Percentiles rank a stretch among this genome's conserved stretches.
These are phyloP conservation scores for Nigrograna mackinnonii DNA, from an alignment of 2,329 filamentous ascomycete genomes.

Conservation along the genomic window DNA sequence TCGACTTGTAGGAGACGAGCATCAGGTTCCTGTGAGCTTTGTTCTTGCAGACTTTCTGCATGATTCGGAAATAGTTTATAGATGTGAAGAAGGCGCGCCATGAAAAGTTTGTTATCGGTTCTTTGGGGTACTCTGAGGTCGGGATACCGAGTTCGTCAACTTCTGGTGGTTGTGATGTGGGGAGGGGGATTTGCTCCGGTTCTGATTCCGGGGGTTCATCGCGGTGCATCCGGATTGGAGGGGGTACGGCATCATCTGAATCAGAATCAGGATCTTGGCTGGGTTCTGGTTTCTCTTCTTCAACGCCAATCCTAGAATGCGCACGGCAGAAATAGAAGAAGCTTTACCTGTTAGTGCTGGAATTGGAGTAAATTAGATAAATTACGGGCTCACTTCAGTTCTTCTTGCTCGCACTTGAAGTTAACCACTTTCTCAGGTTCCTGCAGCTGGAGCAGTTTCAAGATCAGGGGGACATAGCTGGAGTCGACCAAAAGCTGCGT, in stretches of 20 bases:
- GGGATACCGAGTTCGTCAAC: slow-evolving; percentile 91
- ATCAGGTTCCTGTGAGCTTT: slow-evolving; percentile 94
- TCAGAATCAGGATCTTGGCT: slow-evolving; percentile 33
- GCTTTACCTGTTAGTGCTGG: slow-evolving; percentile 50
- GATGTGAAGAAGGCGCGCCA: slow-evolving; percentile 93
- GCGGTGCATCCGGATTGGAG: slow-evolving; percentile 70
- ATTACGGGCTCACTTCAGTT: slow-evolving; percentile 67
- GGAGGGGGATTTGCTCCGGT: slow-evolving; percentile 9
- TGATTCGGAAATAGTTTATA: slow-evolving; percentile 92
- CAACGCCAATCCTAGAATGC: slow-evolving; percentile 63
- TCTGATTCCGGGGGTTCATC: slow-evolving; percentile 29
- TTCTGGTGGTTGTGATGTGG: slow-evolving; percentile 46
- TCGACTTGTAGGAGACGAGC: slow-evolving; percentile 93
- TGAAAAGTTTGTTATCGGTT: slow-evolving; percentile 86
- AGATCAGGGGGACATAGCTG: slow-evolving; percentile 88
- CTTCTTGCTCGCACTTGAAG: slow-evolving; percentile 78
- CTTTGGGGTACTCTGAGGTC: slow-evolving; percentile 67
- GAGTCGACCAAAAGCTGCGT: slow-evolving; percentile 92
- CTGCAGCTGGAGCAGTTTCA: slow-evolving; percentile 93
- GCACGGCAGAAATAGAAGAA: slow-evolving; percentile 91
- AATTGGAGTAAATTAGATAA: too few species aligned
- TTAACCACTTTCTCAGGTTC: slow-evolving; percentile 91
- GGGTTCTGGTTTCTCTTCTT: slow-evolving; percentile 24
- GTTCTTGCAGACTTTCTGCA: slow-evolving; percentile 96
- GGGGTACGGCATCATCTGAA: slow-evolving; percentile 74